phyloP scores from a whole-genome alignment of 257 asterid genomes.

The Cordia subcordata region DNA sequence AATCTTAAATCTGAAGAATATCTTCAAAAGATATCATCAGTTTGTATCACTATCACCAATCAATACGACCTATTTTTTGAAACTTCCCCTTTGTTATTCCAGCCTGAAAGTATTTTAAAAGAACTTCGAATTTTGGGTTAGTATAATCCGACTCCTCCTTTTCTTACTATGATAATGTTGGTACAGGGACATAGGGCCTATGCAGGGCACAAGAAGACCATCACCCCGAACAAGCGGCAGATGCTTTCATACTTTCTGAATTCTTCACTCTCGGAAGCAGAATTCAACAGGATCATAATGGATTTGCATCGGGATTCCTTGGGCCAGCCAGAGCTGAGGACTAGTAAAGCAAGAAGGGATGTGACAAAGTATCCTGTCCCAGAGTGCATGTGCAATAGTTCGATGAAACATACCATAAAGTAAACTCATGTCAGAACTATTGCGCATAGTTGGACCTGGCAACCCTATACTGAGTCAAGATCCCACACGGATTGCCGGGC shows the following conservation, averaged over 20 bases:
- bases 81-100: too few relatives aligned
- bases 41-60: too few relatives aligned
- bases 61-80: too few relatives aligned
- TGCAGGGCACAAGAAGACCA: conserved; percentile 88
- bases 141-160: too few relatives aligned
- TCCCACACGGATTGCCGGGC: too few relatives aligned
- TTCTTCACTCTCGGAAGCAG: conserved; percentile 53
- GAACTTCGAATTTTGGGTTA: too few relatives aligned
- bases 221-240: conserved; percentile 87
- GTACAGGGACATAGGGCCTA: conserved; percentile 88
- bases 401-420: not conserved
- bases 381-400: conserved; percentile 81
- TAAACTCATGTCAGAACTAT: too few relatives aligned
- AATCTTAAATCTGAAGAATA: too few relatives aligned
- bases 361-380: conserved; percentile 90
- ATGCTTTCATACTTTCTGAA: conserved; percentile 75
- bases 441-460: too few relatives aligned
- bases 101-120: too few relatives aligned
- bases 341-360: conserved; percentile 67
- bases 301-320: conserved; percentile 72
- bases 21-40: too few relatives aligned
- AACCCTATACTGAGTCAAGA: too few relatives aligned
- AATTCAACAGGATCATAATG: conserved; percentile 54
- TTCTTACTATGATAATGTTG: not conserved
- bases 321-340: conserved; percentile 86